Evolutionary conservation across 495 filamentous ascomycete genomes (phyloP), one percentile per base, ranked within the genome.

Genomic region (Opeltia flavorubescens): DNA sequence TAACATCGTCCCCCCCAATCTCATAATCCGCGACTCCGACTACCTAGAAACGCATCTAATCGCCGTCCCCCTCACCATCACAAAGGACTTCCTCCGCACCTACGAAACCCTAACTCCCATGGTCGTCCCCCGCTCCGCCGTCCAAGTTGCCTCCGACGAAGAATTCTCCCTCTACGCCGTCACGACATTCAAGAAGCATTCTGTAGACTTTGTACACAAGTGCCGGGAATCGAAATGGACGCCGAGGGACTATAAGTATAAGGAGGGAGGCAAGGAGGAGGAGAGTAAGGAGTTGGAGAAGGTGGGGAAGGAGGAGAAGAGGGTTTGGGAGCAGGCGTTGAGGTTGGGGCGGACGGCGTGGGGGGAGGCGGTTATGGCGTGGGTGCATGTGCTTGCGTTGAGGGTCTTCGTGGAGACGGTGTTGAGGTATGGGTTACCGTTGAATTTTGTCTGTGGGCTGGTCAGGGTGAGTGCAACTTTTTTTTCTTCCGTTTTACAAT

Each of bases 391-490:
- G 13, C 69, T 95, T 59, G 82, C 89, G 4, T 67, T 98, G 51
- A 71, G 91, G 35, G 88, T 98, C 30, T 98, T 95, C 62, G 91
- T 98, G 17, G 91, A 98, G 72, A 95, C 88, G 9, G 89, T 96
- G 17, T 67, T 96, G 59, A 75, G 91, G 50, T 98, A 96, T 61
- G 91, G 91, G 5, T 59, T 98, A 50, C 91, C 91, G 27, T 61
- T 94, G 54, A 80, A 86, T 55, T 95, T 86, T 67, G 81, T 94
- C 38, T 84, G 78, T 52, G 86, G 77, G 42, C 65, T 95, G 41
- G 66, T 95, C 44, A 74, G 81, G 78, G 89, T 95, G 77, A 53
- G 78, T 66, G 20, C 42, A 26, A 9, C 6, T 5, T 11, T n/a
- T 27, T 44, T n/a, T 39, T 25, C 5, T 41, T 24, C 46, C 23